phyloP scores from a whole-genome alignment of 2,329 filamentous ascomycete genomes.

The Paradendryphiella salina region DNA sequence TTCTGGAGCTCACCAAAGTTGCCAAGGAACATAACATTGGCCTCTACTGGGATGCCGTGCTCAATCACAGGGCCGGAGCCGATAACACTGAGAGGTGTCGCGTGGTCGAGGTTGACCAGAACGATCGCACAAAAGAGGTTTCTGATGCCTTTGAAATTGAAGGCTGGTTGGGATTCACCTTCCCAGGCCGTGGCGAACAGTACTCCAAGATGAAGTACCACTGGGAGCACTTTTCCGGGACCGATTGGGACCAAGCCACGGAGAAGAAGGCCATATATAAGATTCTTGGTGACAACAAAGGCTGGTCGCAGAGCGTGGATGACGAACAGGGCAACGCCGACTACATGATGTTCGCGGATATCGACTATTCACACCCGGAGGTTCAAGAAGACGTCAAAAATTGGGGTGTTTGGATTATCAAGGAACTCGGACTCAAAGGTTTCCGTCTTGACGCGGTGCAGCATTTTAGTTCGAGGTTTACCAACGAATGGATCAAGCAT shows the following conservation, averaged over 20 bases:
- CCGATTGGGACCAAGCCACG: constrained; percentile 64
- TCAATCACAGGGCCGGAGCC: constrained; percentile 73
- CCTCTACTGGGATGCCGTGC: constrained; percentile 69
- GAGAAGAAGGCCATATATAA: constrained; percentile 66
- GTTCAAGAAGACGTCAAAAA: constrained; percentile 64
- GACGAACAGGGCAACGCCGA: constrained; percentile 67
- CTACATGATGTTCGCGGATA: constrained; percentile 73
- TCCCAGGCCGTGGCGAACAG: constrained; percentile 61
- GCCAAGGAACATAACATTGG: constrained; percentile 60
- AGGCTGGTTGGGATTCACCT: constrained; percentile 70
- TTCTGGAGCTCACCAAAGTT: constrained; percentile 56
- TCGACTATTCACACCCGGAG: constrained; percentile 64
- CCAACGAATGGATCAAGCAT: constrained; percentile 64
- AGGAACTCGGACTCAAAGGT: constrained; percentile 63
- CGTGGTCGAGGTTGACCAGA: constrained; percentile 65
- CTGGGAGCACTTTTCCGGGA: constrained; percentile 69
- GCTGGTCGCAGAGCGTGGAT: constrained; percentile 65
- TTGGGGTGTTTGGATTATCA: constrained; percentile 70
- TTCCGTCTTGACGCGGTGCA: constrained; percentile 74
- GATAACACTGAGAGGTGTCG: constrained; percentile 66
- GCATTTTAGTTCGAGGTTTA: constrained; percentile 70
- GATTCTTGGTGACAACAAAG: constrained; percentile 64
- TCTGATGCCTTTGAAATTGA: constrained; percentile 64
- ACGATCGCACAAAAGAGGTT: constrained; percentile 60
- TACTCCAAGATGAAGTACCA: constrained; percentile 67